phyloP scores from a whole-genome alignment of 768 basidiomycete species.

The Aureoboletus auriporus region DNA sequence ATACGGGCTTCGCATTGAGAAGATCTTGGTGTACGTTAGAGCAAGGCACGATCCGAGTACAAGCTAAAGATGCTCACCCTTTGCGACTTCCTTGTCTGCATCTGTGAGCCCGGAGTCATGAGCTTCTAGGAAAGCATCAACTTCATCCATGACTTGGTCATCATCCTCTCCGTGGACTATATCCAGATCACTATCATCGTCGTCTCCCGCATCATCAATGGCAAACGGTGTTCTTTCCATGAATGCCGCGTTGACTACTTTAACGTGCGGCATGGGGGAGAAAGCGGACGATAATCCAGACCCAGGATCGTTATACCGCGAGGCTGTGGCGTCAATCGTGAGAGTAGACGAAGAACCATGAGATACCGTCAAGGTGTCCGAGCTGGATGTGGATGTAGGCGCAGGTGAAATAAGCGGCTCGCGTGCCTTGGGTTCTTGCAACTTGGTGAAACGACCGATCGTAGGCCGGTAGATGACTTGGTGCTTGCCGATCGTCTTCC shows the following conservation, averaged over 20 bases:
- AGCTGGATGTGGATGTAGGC: conserved; percentile 48
- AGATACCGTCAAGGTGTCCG: conserved; percentile 23
- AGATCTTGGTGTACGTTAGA: conserved; percentile 39
- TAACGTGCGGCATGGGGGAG: conserved; percentile 62
- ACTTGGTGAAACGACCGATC: conserved; percentile 78
- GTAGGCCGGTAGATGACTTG: conserved; percentile 79
- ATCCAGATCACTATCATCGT: conserved; percentile 59
- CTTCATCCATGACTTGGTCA: conserved; percentile 88
- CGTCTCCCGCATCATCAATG: conserved; percentile 86
- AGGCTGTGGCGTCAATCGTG: conserved; percentile 38
- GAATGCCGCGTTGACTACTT: conserved; percentile 75
- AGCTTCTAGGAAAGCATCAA: conserved; percentile 92
- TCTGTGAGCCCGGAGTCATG: conserved; percentile 84
- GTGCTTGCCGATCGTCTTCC: conserved; percentile 91
- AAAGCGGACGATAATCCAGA: conserved; percentile 30
- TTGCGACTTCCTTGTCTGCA: conserved; percentile 72
- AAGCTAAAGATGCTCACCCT: conserved; percentile 45
- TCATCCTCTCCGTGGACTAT: conserved; percentile 57
- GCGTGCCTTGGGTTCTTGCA: conserved; percentile 85
- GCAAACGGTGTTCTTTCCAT: conserved; percentile 94
- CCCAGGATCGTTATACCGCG: conserved; percentile 19
- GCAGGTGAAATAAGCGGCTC: conserved; percentile 78
- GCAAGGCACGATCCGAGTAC: not conserved
- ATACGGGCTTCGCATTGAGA: conserved; percentile 55
- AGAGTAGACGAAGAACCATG: conserved; percentile 46